Percentiles rank a stretch among this genome's conserved stretches.
phyloP scores from a whole-genome alignment of 176 grass and related monocot species.

The Puccinellia tenuiflora region DNA sequence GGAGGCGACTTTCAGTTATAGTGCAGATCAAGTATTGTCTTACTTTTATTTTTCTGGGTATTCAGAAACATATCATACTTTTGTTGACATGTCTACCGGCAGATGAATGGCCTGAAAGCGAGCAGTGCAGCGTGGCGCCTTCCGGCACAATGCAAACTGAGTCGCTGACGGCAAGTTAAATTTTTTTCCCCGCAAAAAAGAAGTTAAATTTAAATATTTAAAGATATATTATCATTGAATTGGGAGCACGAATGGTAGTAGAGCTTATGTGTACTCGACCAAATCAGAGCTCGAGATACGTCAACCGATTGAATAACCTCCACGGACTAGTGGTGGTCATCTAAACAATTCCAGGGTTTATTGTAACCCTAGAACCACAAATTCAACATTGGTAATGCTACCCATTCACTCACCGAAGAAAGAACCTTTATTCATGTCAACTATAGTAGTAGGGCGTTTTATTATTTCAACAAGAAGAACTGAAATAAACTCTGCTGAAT shows the following conservation, averaged over 20 bases:
- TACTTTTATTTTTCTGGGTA: background rate
- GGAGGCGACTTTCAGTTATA: background rate
- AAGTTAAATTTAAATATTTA: background rate
- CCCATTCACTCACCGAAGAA: background rate
- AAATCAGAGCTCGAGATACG: conserved; percentile 32
- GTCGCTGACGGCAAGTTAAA: background rate
- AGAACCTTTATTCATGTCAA: conserved; percentile 1
- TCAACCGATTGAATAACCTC: conserved; percentile 17
- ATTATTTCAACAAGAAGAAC: background rate
- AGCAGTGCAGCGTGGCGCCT: background rate
- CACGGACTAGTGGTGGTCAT: background rate
- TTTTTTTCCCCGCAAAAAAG: too few relatives aligned
- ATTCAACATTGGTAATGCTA: background rate
- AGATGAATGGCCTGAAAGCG: background rate
- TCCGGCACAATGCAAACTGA: background rate
- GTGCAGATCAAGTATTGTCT: background rate
- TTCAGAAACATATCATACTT: background rate
- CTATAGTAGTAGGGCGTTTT: too few relatives aligned
- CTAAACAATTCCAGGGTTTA: background rate
- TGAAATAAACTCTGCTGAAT: background rate
- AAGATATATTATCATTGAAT: conserved; percentile 8
- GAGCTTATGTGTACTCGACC: background rate
- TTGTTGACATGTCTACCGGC: background rate
- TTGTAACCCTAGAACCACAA: background rate
- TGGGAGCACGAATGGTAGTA: background rate